phyloP scores from a whole-genome alignment of 495 filamentous ascomycete species.

The Neurospora sp. region DNA sequence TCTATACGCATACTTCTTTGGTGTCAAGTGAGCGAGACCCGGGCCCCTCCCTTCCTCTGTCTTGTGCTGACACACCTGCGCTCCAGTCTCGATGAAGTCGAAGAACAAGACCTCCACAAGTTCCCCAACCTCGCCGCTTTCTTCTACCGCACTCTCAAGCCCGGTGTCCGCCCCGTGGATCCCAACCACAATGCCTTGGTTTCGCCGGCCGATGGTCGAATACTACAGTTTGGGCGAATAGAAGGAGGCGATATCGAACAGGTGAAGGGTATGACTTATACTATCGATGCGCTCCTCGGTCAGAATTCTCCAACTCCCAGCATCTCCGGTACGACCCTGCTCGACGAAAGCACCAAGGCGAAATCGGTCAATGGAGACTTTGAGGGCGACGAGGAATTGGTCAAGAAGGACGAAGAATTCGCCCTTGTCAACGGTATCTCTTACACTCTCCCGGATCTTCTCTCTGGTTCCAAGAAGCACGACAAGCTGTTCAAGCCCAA shows the following conservation, averaged over 20 bases:
- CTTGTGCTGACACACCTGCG: background rate
- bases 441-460: slow-evolving; percentile 81
- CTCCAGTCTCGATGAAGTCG: slow-evolving; percentile 64
- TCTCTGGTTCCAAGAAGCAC: slow-evolving; percentile 55
- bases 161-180: slow-evolving; percentile 79
- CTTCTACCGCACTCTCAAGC: slow-evolving; percentile 92
- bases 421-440: slow-evolving; percentile 93
- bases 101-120: slow-evolving; percentile 72
- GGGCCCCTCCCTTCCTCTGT: background rate
- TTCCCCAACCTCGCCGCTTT: slow-evolving; percentile 94
- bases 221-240: slow-evolving; percentile 88
- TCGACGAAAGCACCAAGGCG: slow-evolving; percentile 2
- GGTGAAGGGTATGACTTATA: slow-evolving; percentile 98
- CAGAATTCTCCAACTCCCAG: slow-evolving; percentile 40
- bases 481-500: slow-evolving; percentile 26
- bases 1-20: slow-evolving; percentile 85
- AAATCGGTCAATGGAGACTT: slow-evolving; percentile 4
- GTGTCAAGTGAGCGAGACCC: slow-evolving; percentile 55
- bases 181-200: slow-evolving; percentile 66
- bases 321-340: slow-evolving; percentile 19
- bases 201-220: slow-evolving; percentile 78
- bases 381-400: slow-evolving; percentile 47
- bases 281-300: slow-evolving; percentile 82
- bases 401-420: slow-evolving; percentile 80
- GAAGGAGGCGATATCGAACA: slow-evolving; percentile 93